phyloP scores from a whole-genome alignment of 345 rosid species.

The Cardamine chenopodiifolia region DNA sequence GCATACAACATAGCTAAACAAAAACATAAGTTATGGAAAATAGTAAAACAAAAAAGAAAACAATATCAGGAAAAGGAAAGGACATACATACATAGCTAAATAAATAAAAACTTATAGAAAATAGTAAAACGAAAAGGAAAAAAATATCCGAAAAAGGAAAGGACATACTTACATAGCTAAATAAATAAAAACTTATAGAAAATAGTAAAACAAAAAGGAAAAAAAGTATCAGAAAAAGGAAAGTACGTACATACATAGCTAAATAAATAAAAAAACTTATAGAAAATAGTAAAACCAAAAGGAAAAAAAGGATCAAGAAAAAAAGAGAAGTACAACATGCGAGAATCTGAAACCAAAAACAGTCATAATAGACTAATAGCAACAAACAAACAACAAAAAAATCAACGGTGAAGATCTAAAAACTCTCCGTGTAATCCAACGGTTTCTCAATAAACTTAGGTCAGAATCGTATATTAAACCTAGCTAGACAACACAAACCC shows the following conservation, averaged over 20 bases:
- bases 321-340: not conserved
- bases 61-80: too few relatives aligned
- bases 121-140: too few relatives aligned
- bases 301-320: not conserved
- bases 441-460: conserved; percentile 30
- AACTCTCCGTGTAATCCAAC: conserved; percentile 27
- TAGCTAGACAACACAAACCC: not conserved
- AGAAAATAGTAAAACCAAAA: not conserved
- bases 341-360: not conserved
- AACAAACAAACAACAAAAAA: not conserved
- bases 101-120: too few relatives aligned
- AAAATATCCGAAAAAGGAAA: too few relatives aligned
- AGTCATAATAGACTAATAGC: not conserved
- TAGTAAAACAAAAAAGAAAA: not conserved
- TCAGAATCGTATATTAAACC: not conserved
- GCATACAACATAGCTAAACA: not conserved
- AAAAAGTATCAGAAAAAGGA: too few relatives aligned
- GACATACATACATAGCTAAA: too few relatives aligned
- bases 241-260: not conserved
- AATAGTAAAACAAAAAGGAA: too few relatives aligned
- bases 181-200: too few relatives aligned
- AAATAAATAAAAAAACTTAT: not conserved
- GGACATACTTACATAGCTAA: too few relatives aligned
- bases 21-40: not conserved
- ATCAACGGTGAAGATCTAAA: not conserved